These are phyloP conservation scores for Clitoria ternatea DNA, from an alignment of 306 rosid species.

Conservation along the genomic window DNA sequence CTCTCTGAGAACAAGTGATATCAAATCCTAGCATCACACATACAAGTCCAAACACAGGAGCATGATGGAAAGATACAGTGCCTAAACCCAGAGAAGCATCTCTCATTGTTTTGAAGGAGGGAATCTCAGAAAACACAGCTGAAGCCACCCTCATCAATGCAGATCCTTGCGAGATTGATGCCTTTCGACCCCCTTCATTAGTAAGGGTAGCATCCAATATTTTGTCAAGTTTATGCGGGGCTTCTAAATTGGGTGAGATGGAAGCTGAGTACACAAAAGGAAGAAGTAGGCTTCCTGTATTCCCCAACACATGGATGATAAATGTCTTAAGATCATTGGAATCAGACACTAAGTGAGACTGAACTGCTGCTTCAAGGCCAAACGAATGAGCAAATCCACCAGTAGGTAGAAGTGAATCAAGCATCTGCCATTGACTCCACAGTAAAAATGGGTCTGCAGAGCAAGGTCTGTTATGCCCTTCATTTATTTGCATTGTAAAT, in stretches of 20 bases:
- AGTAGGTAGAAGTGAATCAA: constrained; percentile 81
- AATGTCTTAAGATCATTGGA: constrained; percentile 62
- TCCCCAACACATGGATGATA: constrained; percentile 60
- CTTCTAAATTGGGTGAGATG: constrained; percentile 48
- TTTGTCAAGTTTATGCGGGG: constrained; percentile 59
- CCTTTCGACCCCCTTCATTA: constrained; percentile 79
- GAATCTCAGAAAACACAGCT: constrained; percentile 51
- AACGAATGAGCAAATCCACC: constrained; percentile 93
- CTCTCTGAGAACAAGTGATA: constrained; percentile 56
- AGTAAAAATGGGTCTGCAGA: constrained; percentile 36
- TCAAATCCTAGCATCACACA: constrained; percentile 74
- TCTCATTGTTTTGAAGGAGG: constrained; percentile 68
- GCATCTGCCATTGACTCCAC: constrained; percentile 78
- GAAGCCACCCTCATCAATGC: constrained; percentile 88
- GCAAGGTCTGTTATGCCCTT: constrained; percentile 11
- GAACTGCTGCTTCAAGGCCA: constrained; percentile 87
- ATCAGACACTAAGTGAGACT: constrained; percentile 50
- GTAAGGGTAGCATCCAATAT: constrained; percentile 65
- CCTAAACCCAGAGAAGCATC: constrained; percentile 41
- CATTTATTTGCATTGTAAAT: constrained; percentile 33
- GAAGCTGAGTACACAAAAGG: constrained; percentile 72
- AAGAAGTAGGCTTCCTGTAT: constrained; percentile 81
- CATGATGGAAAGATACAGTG: constrained; percentile 62
- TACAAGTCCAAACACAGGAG: constrained; percentile 71
- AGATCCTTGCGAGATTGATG: constrained; percentile 74